These are phyloP conservation scores for Xylariales sp. DNA, from an alignment of 2,329 filamentous ascomycete genomes.

Conservation along the genomic window DNA sequence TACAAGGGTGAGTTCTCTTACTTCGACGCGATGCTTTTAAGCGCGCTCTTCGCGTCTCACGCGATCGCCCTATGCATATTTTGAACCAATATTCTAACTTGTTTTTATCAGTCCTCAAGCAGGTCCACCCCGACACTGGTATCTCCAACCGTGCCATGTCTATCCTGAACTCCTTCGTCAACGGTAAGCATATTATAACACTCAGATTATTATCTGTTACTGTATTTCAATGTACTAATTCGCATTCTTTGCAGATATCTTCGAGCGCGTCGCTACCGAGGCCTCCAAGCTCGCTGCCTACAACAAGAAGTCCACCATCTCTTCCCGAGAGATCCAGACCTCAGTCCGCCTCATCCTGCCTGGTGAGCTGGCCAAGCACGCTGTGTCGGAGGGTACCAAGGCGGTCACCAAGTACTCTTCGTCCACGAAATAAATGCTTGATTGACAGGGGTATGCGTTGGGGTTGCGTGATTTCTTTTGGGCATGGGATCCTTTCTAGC, in stretches of 20 bases:
- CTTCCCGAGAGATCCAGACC: conserved; percentile 98
- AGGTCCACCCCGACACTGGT: conserved; percentile 99
- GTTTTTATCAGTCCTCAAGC: conserved; percentile 80
- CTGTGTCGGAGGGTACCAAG: conserved; percentile 99
- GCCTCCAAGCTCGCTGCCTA: conserved; percentile 98
- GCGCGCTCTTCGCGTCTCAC: too few relatives aligned
- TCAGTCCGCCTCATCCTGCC: conserved; percentile 97
- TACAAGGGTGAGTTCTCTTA: conserved; percentile 81
- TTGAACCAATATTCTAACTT: background rate
- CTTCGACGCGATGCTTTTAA: background rate
- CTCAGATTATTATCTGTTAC: background rate
- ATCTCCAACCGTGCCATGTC: conserved; percentile 99
- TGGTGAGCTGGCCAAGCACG: conserved; percentile 98
- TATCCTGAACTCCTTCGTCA: conserved; percentile 99
- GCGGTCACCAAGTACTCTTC: conserved; percentile 99
- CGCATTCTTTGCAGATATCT: conserved; percentile 69
- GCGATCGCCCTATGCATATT: conserved; percentile 10
- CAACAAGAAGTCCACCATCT: conserved; percentile 99
- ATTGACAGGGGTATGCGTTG: conserved; percentile 41
- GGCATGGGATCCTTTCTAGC: conserved; percentile 35
- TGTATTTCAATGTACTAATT: conserved; percentile 8
- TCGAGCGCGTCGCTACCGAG: conserved; percentile 98
- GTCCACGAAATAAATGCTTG: conserved; percentile 83
- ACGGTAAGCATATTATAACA: conserved; percentile 57
- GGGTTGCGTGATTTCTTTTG: conserved; percentile 53